Evolutionary conservation across 169 alveolate genomes (phyloP).

Genomic region (Condylostoma magnum): DNA sequence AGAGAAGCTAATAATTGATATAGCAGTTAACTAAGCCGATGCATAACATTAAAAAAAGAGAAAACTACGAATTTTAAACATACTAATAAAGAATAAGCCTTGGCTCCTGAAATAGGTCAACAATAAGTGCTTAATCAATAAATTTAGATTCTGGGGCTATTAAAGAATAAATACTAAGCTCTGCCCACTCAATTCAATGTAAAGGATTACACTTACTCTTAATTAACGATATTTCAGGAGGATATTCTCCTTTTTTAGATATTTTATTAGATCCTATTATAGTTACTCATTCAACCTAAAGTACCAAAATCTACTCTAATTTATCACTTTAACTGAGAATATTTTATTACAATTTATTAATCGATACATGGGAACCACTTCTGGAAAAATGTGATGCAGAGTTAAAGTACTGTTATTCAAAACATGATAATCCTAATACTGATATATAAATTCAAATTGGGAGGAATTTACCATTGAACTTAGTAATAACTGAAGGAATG

Average conservation of each 20-base stretch:
- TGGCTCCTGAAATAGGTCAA: no score
- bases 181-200: no score
- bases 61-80: no score
- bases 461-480: not conserved
- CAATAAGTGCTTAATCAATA: no score
- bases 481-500: constrained; percentile 19
- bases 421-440: not conserved
- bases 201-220: not conserved
- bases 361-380: constrained; percentile 24
- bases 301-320: not conserved
- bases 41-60: no score
- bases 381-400: not conserved
- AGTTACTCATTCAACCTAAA: not conserved
- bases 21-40: no score
- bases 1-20: not conserved
- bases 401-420: not conserved
- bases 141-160: no score
- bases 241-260: constrained; percentile 9
- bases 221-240: constrained; percentile 9
- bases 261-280: not conserved
- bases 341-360: constrained; percentile 5
- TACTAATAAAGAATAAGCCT: no score
- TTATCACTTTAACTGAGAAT: not conserved
- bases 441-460: not conserved
- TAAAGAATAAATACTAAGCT: no score